Base-by-base conservation (phyloP, 2,329 filamentous ascomycete genomes). In the Cercospora sojina region DNA sequence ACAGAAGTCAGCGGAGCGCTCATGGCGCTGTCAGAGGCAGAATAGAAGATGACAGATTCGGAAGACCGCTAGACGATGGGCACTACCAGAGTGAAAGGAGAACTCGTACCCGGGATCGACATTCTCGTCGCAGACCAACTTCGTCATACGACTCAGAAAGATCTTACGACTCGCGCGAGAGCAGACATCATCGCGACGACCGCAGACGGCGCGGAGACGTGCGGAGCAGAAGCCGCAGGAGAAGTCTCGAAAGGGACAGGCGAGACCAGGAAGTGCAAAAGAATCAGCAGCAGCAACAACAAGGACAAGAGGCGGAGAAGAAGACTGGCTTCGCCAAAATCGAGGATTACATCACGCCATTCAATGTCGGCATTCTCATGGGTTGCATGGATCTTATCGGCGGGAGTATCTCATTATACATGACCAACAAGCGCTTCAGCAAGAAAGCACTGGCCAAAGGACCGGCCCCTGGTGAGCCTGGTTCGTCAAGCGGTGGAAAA, bases 361-460 rank as follows among this genome's bases (percentile, higher is more conserved):
- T 70, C 49, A 68, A 67, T 6, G 63, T 70, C 23, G 67, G 69
- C 18, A 60, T 69, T 5, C 49, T 67, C 18, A 62, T 70, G n/a
- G 69, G 67, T n/a, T 65, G 62, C 18, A 69, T 70, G 43, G 69
- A 70, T 20, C 66, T 70, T 35, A 66, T 69, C 13, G 67, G 69
- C 12, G 69, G 69, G 1, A 61, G 59, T 4, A 60, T 70, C 5
- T 69, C 65, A 5, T 20, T 68, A 2, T 70, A 66, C 57, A 70
- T 70, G 69, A 69, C 69, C 3, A 65, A 64, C 23, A 70, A 69
- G 31, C 65, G 65, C 10, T 69, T 67, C 53, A 67, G 65, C 58
- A 64, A 67, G 55, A 68, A 64, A 59, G 66, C 65, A n/a, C 63
- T 65, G 27, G 63, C 60, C 25, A 62, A 62, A 29, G 65, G 65